A percentile compares a stretch with the other conserved stretches of the same genome.
Conservation (phyloP, 2,329 filamentous ascomycete genomes). For the Aspergillus sp. region DNA sequence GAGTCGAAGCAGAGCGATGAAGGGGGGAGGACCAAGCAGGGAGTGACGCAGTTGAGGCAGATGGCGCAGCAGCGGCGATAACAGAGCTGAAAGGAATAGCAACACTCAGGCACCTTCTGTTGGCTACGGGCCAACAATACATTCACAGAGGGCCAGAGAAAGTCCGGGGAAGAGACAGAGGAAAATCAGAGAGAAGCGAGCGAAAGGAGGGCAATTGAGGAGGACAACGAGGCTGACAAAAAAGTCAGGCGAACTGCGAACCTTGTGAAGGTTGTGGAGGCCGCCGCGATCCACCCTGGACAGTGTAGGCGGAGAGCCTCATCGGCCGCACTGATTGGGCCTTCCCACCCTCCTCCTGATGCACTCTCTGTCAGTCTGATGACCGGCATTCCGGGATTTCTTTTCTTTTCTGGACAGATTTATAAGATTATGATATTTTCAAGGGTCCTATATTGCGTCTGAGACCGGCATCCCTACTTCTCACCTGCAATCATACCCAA, state of each 20-base stretch:
- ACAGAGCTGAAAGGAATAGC: conserved; percentile 26
- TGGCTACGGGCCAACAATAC: conserved; percentile 37
- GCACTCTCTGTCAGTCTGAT: conserved; percentile 5
- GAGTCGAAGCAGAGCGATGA: conserved; percentile 6
- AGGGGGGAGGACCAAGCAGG: conserved; percentile 17
- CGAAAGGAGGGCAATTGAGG: conserved; percentile 1
- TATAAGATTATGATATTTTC: background rate
- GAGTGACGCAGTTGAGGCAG: conserved; percentile 19
- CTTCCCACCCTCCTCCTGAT: conserved; percentile 9
- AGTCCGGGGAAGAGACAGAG: conserved; percentile 16
- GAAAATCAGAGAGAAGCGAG: conserved; percentile 12
- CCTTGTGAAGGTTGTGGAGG: background rate
- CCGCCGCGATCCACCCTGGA: background rate
- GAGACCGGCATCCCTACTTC: background rate
- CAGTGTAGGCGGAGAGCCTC: conserved; percentile 9
- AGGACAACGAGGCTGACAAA: conserved; percentile 13
- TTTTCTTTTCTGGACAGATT: background rate
- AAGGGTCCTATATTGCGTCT: background rate
- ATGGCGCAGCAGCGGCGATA: conserved; percentile 18
- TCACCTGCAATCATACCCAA: background rate
- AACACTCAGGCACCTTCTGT: conserved; percentile 36
- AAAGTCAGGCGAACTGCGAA: conserved; percentile 20
- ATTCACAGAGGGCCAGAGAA: conserved; percentile 36
- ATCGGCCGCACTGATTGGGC: conserved; percentile 28
- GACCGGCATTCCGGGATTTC: conserved; percentile 5